Conservation (phyloP, 805 yeast species). For the Candida dajiaensis region DNA sequence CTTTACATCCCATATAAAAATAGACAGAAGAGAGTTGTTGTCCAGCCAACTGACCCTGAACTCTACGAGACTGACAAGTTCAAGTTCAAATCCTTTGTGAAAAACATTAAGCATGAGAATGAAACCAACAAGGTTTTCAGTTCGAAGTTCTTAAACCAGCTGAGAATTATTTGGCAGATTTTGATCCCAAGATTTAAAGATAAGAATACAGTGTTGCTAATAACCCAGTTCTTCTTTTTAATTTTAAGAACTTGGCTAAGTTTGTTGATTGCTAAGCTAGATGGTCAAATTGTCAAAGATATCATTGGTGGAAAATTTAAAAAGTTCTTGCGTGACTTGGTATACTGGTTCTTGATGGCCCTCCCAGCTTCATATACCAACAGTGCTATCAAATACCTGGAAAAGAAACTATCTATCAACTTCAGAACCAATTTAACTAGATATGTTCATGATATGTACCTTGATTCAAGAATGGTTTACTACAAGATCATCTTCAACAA, state of each 20-base stretch:
- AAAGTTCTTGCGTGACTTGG: slow-evolving; percentile 69
- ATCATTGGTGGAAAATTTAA: slow-evolving; percentile 75
- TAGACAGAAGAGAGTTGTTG: slow-evolving; percentile 22
- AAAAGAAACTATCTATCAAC: slow-evolving; percentile 69
- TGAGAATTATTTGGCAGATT: slow-evolving; percentile 71
- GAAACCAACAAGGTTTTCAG: slow-evolving; percentile 32
- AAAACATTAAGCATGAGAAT: slow-evolving; percentile 17
- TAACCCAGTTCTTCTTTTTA: slow-evolving; percentile 68
- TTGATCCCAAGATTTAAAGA: slow-evolving; percentile 71
- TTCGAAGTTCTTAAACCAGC: slow-evolving; percentile 66
- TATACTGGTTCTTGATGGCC: slow-evolving; percentile 85
- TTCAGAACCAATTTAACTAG: slow-evolving; percentile 81
- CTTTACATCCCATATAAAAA: slow-evolving; percentile 24
- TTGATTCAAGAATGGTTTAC: slow-evolving; percentile 75
- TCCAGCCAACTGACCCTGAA: slow-evolving; percentile 25
- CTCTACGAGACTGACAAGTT: slow-evolving; percentile 23
- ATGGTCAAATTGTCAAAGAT: slow-evolving; percentile 88
- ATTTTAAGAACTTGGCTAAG: slow-evolving; percentile 84
- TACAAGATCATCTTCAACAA: slow-evolving; percentile 63
- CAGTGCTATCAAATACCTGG: slow-evolving; percentile 78
- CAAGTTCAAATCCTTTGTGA: slow-evolving; percentile 23
- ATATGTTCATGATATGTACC: slow-evolving; percentile 84
- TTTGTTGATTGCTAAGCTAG: slow-evolving; percentile 77
- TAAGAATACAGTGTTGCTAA: slow-evolving; percentile 58
- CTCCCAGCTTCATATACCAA: slow-evolving; percentile 92